Evolutionary conservation across 208 protist genomes (phyloP).

Genomic region (Leptomonas seymouri): DNA sequence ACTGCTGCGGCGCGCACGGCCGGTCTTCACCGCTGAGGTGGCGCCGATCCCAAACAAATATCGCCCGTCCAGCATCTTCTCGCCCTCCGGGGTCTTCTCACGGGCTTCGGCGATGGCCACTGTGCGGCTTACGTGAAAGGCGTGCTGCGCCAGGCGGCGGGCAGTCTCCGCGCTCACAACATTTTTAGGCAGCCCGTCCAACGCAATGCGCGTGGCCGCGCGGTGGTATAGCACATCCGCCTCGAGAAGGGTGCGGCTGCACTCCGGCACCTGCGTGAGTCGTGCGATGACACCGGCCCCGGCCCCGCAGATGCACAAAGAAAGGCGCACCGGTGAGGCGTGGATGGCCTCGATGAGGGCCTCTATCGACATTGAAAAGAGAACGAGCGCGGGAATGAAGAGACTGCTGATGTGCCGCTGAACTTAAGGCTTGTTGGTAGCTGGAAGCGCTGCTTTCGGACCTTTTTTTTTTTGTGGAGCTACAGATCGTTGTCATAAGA

Average conservation of each 20-base stretch:
- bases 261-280: slow-evolving; percentile 58
- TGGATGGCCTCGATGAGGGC: slow-evolving; percentile 49
- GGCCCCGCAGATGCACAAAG: slow-evolving; percentile 53
- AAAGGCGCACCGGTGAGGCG: slow-evolving; percentile 38
- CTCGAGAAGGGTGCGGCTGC: slow-evolving; percentile 58
- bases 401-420: background rate
- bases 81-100: background rate
- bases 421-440: background rate
- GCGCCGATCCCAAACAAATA: slow-evolving; percentile 60
- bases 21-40: slow-evolving; percentile 56
- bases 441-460: too few relatives aligned
- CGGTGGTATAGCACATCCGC: slow-evolving; percentile 49
- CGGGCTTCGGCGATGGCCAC: slow-evolving; percentile 9
- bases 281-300: slow-evolving; percentile 41
- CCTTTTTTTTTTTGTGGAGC: too few relatives aligned
- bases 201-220: slow-evolving; percentile 23
- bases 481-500: too few relatives aligned
- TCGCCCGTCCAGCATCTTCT: background rate
- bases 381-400: background rate
- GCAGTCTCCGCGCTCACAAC: slow-evolving; percentile 39
- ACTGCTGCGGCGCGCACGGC: slow-evolving; percentile 31
- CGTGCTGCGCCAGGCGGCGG: slow-evolving; percentile 66
- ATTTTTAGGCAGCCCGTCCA: slow-evolving; percentile 51
- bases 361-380: slow-evolving; percentile 19
- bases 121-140: slow-evolving; percentile 31